These are phyloP conservation scores for Ajuga reptans DNA, from an alignment of 305 asterid genomes.

Conservation along the genomic window DNA sequence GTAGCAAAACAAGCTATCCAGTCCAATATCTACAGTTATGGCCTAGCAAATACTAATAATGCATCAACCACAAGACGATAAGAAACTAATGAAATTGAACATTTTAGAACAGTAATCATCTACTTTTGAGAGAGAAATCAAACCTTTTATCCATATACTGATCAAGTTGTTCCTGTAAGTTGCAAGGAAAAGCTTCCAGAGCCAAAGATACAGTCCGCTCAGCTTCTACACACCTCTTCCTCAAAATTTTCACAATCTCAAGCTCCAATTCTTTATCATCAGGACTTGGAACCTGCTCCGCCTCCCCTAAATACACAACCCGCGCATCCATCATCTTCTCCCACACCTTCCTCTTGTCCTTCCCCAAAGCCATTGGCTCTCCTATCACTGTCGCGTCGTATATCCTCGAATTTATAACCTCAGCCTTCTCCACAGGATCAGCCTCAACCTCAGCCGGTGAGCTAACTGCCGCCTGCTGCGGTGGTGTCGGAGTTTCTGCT, in stretches of 20 bases:
- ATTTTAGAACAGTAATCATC: neutral
- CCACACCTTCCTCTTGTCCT: conserved; percentile 61
- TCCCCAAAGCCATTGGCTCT: conserved; percentile 61
- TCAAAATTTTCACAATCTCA: conserved; percentile 58
- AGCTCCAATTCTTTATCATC: conserved; percentile 77
- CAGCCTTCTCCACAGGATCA: conserved; percentile 32
- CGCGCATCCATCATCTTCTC: conserved; percentile 68
- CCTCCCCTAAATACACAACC: conserved; percentile 73
- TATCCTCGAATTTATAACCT: conserved; percentile 59
- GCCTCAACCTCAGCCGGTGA: conserved; percentile 16
- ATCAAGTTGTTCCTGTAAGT: conserved; percentile 60
- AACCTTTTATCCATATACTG: conserved; percentile 53
- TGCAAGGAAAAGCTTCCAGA: conserved; percentile 67
- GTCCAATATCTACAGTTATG: neutral
- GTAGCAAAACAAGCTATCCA: neutral
- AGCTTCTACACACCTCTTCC: conserved; percentile 49
- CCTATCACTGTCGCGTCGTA: conserved; percentile 53
- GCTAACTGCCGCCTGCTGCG: conserved; percentile 19
- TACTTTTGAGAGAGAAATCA: conserved; percentile 3
- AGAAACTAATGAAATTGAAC: neutral
- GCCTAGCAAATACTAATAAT: neutral
- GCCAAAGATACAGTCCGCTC: conserved; percentile 56
- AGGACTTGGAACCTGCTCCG: conserved; percentile 65
- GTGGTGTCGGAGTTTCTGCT: neutral
- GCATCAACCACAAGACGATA: neutral